Conservation (phyloP, 345 rosid species). For the Eucalyptus marginata region DNA sequence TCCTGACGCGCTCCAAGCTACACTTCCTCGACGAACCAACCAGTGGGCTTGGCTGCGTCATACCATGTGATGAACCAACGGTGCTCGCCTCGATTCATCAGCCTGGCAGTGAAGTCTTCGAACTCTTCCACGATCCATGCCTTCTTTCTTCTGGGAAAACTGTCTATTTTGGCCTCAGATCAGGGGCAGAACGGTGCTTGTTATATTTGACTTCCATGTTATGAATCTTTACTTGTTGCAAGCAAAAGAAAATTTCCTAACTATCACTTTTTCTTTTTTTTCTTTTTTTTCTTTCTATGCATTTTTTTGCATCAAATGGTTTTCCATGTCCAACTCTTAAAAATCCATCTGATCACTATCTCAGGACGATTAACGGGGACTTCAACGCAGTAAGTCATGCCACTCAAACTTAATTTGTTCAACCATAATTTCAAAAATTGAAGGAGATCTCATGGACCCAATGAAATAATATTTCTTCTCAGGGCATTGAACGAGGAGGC, state of each 20-base stretch:
- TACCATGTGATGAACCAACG: slow-evolving; percentile 34
- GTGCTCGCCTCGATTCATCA: slow-evolving; percentile 31
- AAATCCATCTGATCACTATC: background rate
- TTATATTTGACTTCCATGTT: background rate
- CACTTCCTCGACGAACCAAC: slow-evolving; percentile 40
- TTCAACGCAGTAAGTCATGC: slow-evolving; percentile 13
- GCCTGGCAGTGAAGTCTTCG: slow-evolving; percentile 28
- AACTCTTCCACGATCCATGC: slow-evolving; percentile 23
- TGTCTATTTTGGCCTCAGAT: slow-evolving; percentile 22
- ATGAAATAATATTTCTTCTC: background rate
- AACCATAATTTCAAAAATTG: background rate
- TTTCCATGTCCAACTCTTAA: background rate
- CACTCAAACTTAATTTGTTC: background rate
- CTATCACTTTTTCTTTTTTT: background rate
- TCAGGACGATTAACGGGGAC: slow-evolving; percentile 26
- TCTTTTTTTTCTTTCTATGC: background rate
- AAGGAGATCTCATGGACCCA: background rate
- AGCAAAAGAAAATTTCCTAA: background rate
- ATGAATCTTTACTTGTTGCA: background rate
- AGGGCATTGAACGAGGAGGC: slow-evolving; percentile 32
- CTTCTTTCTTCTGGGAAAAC: slow-evolving; percentile 27
- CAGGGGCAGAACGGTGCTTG: slow-evolving; percentile 10
- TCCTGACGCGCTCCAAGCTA: slow-evolving; percentile 25
- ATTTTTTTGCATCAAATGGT: slow-evolving; percentile 44
- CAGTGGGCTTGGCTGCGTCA: no score